Base-by-base conservation (phyloP, 352 stramenopile species). In the Globisporangium solare region DNA sequence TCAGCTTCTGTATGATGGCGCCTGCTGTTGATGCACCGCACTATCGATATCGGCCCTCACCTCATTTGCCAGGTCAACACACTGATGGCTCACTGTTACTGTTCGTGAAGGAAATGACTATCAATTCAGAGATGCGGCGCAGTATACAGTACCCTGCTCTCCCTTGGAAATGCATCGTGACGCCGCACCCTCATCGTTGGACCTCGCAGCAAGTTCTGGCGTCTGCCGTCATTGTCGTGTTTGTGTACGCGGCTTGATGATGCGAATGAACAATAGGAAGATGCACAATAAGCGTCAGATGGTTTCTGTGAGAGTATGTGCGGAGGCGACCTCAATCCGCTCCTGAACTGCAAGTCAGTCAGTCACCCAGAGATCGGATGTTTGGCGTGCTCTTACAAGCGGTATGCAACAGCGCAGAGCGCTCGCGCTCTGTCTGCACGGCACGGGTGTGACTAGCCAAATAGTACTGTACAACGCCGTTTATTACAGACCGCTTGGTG, bases 141-240 rank as follows among this genome's bases (percentile, higher is more conserved):
- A 35, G 5, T 21, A 21, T 12, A n/a, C n/a, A n/a, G n/a, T 47
- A 21, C 41, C 6, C 41, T 47, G 6, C 18, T n/a, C 12, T 32
- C n/a, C 15, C 17, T 50, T 13, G 39, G 17, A n/a, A 43, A n/a
- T n/a, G 12, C 17, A 18, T 43, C 13, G 39, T 43, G 39, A 43
- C 39, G 45, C 45, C 32, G 45, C 22, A 50, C 15, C 45, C 45
- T 50, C 45, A 50, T 32, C 32, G 18, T 50, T 50, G 39, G 39
- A 43, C 17, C 39, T 43, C 39, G 39, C 2, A 43, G 27, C 27
- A 10, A 11, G 39, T 43, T 6, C 39, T 43, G 39, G 39, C 10
- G 10, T 18, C 17, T 15, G 39, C 39, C 18, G 39, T 43, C 13
- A 10, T 43, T 43, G 12, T n/a, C 17, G 39, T 43, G 39, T 7